Evolutionary conservation across 805 yeast genomes (phyloP).

Genomic region (Phaffomyces opuntiae): DNA sequence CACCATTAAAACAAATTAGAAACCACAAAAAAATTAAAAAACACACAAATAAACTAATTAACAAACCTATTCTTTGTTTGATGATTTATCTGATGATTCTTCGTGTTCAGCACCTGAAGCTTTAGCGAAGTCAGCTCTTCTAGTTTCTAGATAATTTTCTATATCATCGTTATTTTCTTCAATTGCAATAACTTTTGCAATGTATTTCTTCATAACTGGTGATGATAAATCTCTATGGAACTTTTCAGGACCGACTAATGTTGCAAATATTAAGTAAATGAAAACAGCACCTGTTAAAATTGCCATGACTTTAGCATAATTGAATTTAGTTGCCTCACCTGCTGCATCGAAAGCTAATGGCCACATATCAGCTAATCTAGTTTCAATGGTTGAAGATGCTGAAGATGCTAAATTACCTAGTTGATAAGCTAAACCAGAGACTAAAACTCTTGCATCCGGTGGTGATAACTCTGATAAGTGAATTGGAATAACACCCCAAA

Average conservation of each 20-base stretch:
- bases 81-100: background rate
- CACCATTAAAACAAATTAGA: background rate
- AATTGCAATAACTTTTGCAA: conserved; percentile 17
- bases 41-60: too few relatives aligned
- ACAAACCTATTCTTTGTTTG: background rate
- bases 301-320: conserved; percentile 67
- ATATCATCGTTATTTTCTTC: conserved; percentile 9
- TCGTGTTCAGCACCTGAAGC: background rate
- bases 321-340: conserved; percentile 25
- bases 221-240: conserved; percentile 31
- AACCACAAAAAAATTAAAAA: too few relatives aligned
- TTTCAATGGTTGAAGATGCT: conserved; percentile 66
- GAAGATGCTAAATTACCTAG: conserved; percentile 68
- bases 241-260: conserved; percentile 54
- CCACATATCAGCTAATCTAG: conserved; percentile 53
- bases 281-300: conserved; percentile 64
- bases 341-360: conserved; percentile 35
- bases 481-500: conserved; percentile 68
- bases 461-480: conserved; percentile 62
- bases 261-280: conserved; percentile 40
- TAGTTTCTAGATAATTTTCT: background rate
- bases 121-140: background rate
- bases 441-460: conserved; percentile 55
- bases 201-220: conserved; percentile 25
- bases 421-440: conserved; percentile 60